Evolutionary conservation across 208 protist species (phyloP).

Genomic region (Acanthamoeba royreba): DNA sequence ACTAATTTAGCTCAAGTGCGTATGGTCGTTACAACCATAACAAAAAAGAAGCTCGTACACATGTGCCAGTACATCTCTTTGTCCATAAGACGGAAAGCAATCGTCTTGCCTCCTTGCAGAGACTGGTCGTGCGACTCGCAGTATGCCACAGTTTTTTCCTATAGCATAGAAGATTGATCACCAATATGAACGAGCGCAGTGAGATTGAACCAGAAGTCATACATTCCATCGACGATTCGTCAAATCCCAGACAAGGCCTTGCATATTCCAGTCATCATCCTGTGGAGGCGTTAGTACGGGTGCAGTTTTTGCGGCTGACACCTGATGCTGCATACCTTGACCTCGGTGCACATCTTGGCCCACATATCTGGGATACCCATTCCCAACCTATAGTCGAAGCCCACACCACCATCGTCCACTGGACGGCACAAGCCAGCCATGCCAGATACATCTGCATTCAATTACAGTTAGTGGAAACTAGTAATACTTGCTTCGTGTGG

Average conservation of each 20-base stretch:
- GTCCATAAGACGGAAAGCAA: constrained; percentile 92
- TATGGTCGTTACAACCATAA: too few species aligned
- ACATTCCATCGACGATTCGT: constrained; percentile 75
- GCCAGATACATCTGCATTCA: constrained; percentile 84
- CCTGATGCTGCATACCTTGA: too few species aligned
- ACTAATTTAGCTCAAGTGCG: too few species aligned
- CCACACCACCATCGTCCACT: constrained; percentile 84
- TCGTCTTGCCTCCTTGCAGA: constrained; percentile 91
- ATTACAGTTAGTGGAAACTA: too few species aligned
- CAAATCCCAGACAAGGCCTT: constrained; percentile 76
- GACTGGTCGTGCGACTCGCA: constrained; percentile 90
- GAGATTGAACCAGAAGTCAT: too few species aligned
- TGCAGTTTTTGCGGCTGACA: too few species aligned
- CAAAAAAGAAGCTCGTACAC: neutral
- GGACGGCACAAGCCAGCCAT: constrained; percentile 81
- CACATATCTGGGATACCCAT: constrained; percentile 91
- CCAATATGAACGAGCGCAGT: too few species aligned
- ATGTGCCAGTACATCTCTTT: constrained; percentile 82
- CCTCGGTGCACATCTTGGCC: constrained; percentile 68
- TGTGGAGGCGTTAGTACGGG: neutral
- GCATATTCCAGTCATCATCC: constrained; percentile 86
- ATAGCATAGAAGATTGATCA: too few species aligned
- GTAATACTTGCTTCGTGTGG: too few species aligned
- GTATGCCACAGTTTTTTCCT: constrained; percentile 87
- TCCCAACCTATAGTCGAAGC: constrained; percentile 88